phyloP scores from a whole-genome alignment of 495 filamentous ascomycete genomes.

The Neurospora tetrasperma region DNA sequence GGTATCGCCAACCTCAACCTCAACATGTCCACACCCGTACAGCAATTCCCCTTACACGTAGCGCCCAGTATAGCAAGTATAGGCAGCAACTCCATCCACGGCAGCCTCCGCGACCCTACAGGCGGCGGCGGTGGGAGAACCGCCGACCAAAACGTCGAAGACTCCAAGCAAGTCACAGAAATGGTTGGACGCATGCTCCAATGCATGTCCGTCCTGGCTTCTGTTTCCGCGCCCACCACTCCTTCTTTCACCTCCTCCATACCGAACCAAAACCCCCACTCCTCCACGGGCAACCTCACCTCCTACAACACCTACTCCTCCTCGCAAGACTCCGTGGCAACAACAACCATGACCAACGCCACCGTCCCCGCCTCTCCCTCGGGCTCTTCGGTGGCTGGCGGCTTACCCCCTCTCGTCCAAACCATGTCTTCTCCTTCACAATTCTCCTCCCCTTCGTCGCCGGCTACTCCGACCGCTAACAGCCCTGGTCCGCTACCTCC shows the following conservation, averaged over 20 bases:
- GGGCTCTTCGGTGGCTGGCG: neutral
- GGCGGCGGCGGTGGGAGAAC: conserved; percentile 1
- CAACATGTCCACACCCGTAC: conserved; percentile 3
- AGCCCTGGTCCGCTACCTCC: neutral
- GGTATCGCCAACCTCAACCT: conserved; percentile 20
- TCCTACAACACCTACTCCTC: neutral
- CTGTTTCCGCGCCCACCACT: conserved; percentile 30
- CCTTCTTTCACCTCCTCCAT: neutral
- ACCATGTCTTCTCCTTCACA: neutral
- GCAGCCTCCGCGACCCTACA: conserved; percentile 18
- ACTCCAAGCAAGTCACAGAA: conserved; percentile 81
- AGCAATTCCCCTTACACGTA: neutral
- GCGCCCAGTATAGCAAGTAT: neutral
- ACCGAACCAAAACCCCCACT: neutral
- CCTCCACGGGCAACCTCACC: neutral
- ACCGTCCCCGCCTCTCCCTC: neutral
- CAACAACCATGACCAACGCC: neutral
- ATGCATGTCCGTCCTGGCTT: conserved; percentile 82
- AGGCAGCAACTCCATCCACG: conserved; percentile 7
- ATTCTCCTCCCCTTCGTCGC: neutral
- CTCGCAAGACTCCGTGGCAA: neutral
- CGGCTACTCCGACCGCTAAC: neutral
- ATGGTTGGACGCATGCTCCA: conserved; percentile 94
- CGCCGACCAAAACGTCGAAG: conserved; percentile 43
- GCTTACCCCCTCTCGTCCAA: neutral